These are phyloP conservation scores for Rhododendron mucronatum DNA, from an alignment of 148 eudicot species.

Conservation along the genomic window DNA sequence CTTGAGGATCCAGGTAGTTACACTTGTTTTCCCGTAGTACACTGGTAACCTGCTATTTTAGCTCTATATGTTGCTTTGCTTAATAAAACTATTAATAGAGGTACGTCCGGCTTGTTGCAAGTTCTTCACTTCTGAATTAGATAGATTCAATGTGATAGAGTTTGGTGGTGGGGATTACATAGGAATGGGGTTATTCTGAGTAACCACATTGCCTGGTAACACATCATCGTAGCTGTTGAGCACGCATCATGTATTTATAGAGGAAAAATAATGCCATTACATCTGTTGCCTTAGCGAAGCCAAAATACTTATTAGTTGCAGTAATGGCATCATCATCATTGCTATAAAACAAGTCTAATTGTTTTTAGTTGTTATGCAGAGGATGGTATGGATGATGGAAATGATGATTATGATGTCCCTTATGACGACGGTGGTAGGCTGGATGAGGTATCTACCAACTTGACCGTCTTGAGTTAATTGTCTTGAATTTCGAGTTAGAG, in stretches of 20 bases:
- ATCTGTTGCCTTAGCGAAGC: not conserved
- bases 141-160: not conserved
- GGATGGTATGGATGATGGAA: constrained; percentile 35
- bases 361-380: constrained; percentile 28
- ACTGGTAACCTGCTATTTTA: not conserved
- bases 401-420: constrained; percentile 15
- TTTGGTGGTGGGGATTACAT: not conserved
- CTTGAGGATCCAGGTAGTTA: not conserved
- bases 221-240: not conserved
- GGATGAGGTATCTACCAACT: constrained; percentile 33
- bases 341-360: not conserved
- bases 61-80: not conserved
- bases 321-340: not conserved
- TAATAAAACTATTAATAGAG: not conserved
- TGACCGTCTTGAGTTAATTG: not conserved
- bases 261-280: not conserved
- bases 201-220: not conserved
- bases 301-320: not conserved
- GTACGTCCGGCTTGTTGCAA: not conserved
- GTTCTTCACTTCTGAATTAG: not conserved
- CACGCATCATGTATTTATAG: not conserved
- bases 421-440: constrained; percentile 18
- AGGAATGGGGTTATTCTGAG: not conserved
- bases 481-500: not conserved
- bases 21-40: not conserved